These are phyloP conservation scores for Gonapodya prolifera DNA, from an alignment of 192 early-diverging fungal species.

Conservation along the genomic window DNA sequence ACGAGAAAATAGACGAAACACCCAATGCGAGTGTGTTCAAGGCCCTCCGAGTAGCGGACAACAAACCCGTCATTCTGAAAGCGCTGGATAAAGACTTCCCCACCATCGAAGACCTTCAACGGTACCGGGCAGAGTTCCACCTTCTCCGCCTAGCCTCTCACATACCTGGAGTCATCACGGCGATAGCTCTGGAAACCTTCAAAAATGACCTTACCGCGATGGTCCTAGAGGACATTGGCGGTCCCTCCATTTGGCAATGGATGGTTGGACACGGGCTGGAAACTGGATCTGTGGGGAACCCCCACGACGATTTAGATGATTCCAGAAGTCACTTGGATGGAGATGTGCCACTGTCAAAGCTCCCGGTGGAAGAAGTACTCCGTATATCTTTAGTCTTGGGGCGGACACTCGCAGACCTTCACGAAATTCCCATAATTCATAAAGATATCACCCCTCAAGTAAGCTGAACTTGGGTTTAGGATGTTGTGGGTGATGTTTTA, in stretches of 20 bases:
- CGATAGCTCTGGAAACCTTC: background rate
- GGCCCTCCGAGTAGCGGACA: background rate
- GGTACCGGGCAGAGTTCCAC: background rate
- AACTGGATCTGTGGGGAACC: background rate
- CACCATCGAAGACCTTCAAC: background rate
- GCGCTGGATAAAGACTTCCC: background rate
- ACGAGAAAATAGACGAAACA: background rate
- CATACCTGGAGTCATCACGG: background rate
- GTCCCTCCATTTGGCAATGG: conserved; percentile 1
- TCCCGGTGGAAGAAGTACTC: background rate
- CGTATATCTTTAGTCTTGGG: background rate
- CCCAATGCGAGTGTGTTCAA: background rate
- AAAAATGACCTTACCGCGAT: background rate
- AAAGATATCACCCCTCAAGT: conserved; percentile 1
- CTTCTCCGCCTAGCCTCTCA: background rate
- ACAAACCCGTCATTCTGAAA: conserved; percentile 1
- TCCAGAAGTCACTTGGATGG: background rate
- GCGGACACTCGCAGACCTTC: background rate
- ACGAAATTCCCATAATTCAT: conserved; percentile 3
- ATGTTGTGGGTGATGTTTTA: background rate
- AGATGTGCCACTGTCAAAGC: background rate
- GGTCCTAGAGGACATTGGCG: conserved; percentile 6
- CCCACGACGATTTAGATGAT: background rate
- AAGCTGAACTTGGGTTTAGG: background rate
- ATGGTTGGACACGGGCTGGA: background rate